Conservation (phyloP, 1,139 yeast species). For the Magnusiomyces ingens region DNA sequence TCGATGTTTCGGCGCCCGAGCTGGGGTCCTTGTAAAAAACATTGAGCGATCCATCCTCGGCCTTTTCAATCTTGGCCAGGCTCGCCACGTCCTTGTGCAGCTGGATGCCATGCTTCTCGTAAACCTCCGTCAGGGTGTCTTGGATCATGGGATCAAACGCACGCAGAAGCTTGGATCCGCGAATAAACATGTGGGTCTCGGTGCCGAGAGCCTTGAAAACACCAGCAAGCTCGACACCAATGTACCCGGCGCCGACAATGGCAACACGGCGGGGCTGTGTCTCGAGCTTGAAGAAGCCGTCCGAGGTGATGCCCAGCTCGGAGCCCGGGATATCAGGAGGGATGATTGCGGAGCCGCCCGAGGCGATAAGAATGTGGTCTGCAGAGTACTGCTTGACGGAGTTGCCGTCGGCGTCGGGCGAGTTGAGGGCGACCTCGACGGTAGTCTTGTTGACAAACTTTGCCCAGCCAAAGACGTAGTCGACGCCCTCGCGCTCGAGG, state of each 20-base stretch:
- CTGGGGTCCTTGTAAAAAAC: not conserved
- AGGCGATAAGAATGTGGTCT: constrained; percentile 78
- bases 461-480: constrained; percentile 83
- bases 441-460: constrained; percentile 45
- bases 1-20: not conserved
- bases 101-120: constrained; percentile 71
- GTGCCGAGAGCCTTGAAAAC: constrained; percentile 82
- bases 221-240: constrained; percentile 93
- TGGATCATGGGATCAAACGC: constrained; percentile 80
- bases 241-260: constrained; percentile 96
- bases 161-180: constrained; percentile 87
- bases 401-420: constrained; percentile 32
- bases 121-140: constrained; percentile 68
- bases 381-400: constrained; percentile 59
- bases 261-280: constrained; percentile 88
- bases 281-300: constrained; percentile 79
- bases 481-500: constrained; percentile 81
- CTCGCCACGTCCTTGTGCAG: constrained; percentile 58
- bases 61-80: constrained; percentile 55
- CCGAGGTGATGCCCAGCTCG: constrained; percentile 80
- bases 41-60: constrained; percentile 53
- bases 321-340: constrained; percentile 72
- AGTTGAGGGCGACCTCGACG: constrained; percentile 61
- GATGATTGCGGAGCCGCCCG: constrained; percentile 80
- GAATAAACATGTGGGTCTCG: constrained; percentile 80